A percentile compares a stretch with the other conserved stretches of the same genome.
Evolutionary conservation across 768 basidiomycete species (phyloP).

Genomic region (Hypsizygus marmoreus): DNA sequence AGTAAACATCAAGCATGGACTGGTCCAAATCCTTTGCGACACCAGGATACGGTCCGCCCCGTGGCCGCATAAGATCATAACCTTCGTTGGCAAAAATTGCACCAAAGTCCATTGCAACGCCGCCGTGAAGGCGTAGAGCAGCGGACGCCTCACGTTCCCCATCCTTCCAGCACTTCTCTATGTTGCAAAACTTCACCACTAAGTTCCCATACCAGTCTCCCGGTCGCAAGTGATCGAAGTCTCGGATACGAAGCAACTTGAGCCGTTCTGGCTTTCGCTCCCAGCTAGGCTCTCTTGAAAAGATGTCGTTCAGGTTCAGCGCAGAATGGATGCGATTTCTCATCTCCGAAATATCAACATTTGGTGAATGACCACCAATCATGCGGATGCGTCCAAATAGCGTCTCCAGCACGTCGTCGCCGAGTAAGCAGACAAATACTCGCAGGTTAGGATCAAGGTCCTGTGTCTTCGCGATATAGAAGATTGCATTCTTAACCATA

Average conservation of each 20-base stretch:
- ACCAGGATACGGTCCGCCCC: conserved; percentile 28
- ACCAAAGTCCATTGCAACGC: conserved; percentile 1
- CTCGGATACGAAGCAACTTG: conserved; percentile 15
- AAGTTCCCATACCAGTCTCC: conserved; percentile 22
- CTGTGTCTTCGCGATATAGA: conserved; percentile 24
- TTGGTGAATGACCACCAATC: conserved; percentile 24
- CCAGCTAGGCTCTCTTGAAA: conserved; percentile 17
- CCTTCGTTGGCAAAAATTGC: too few relatives aligned
- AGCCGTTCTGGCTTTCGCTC: conserved; percentile 21
- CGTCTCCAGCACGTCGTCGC: conserved; percentile 30
- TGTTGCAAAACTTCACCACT: conserved; percentile 15
- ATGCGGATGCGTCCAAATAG: conserved; percentile 27
- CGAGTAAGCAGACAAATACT: conserved; percentile 23
- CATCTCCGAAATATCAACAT: conserved; percentile 18
- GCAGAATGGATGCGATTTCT: conserved; percentile 20
- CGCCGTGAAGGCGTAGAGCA: conserved; percentile 4
- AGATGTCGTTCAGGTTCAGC: conserved; percentile 19
- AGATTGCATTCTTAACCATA: conserved; percentile 27
- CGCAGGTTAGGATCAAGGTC: conserved; percentile 16
- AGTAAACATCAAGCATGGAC: conserved; percentile 16
- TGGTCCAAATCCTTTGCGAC: conserved; percentile 26
- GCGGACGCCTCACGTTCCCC: conserved; percentile 10
- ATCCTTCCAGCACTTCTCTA: conserved; percentile 15
- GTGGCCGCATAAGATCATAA: conserved; percentile 27
- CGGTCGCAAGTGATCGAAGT: conserved; percentile 27